Evolutionary conservation across 768 basidiomycete genomes (phyloP).

Genomic region (Royoungia palumana): DNA sequence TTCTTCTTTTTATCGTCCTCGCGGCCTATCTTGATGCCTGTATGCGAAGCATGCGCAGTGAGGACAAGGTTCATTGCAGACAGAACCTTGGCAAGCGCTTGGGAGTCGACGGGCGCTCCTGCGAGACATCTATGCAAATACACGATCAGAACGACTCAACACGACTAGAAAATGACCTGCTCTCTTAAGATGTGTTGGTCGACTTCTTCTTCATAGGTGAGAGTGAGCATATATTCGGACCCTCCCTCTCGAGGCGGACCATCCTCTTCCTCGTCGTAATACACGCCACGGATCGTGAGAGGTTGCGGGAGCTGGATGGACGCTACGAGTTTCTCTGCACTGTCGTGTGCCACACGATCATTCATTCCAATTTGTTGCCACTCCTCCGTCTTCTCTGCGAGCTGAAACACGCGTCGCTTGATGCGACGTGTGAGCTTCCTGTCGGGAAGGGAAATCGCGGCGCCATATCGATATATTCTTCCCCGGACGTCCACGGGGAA

Average conservation of each 20-base stretch:
- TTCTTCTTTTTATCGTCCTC: constrained; percentile 35
- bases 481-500: constrained; percentile 43
- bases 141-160: constrained; percentile 20
- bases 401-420: constrained; percentile 41
- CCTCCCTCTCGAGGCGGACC: constrained; percentile 20
- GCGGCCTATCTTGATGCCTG: constrained; percentile 44
- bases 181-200: constrained; percentile 21
- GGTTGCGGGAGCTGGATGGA: constrained; percentile 40
- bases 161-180: constrained; percentile 17
- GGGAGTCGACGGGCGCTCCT: constrained; percentile 52
- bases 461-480: constrained; percentile 40
- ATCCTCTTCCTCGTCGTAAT: constrained; percentile 37
- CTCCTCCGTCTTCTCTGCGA: constrained; percentile 39
- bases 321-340: constrained; percentile 41
- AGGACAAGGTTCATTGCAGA: constrained; percentile 48
- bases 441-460: constrained; percentile 24
- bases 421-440: constrained; percentile 31
- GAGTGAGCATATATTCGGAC: constrained; percentile 37
- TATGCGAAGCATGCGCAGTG: constrained; percentile 38
- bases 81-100: constrained; percentile 51
- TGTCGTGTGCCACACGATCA: constrained; percentile 44
- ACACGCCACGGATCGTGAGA: constrained; percentile 35
- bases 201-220: constrained; percentile 39
- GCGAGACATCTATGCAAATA: constrained; percentile 45
- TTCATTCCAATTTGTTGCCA: constrained; percentile 38